A percentile compares a stretch with the other conserved stretches of the same genome.
Evolutionary conservation across 2,329 filamentous ascomycete species (phyloP).

Genomic region (Calonectria honghensis): DNA sequence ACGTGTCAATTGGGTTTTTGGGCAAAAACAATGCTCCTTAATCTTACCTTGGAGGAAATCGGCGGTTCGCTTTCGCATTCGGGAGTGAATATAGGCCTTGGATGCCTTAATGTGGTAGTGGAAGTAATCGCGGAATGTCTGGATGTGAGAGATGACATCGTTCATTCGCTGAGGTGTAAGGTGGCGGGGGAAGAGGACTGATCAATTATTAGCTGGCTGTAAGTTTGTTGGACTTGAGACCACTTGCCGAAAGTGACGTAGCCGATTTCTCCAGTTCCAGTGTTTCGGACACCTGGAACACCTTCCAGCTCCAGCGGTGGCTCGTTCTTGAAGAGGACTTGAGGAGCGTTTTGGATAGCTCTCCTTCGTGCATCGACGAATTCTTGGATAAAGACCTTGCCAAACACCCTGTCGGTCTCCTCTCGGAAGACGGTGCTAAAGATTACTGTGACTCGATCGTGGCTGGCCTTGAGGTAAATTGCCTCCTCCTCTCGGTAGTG

Average conservation of each 20-base stretch:
- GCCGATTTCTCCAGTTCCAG: conserved; percentile 89
- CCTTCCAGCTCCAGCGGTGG: conserved; percentile 93
- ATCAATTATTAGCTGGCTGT: conserved; percentile 45
- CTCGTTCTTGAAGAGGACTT: conserved; percentile 97
- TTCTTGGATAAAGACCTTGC: conserved; percentile 98
- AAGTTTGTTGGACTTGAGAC: not conserved
- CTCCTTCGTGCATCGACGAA: conserved; percentile 97
- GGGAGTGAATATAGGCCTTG: conserved; percentile 98
- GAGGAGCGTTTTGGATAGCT: conserved; percentile 97
- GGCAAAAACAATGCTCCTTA: not conserved
- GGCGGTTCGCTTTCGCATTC: conserved; percentile 97
- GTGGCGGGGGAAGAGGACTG: conserved; percentile 96
- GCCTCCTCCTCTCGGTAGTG: conserved; percentile 99
- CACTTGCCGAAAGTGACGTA: conserved; percentile 95
- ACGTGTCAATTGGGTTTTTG: conserved; percentile 52
- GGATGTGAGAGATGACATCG: conserved; percentile 98
- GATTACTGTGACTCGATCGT: conserved; percentile 98
- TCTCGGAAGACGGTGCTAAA: conserved; percentile 99
- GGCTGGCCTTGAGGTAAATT: conserved; percentile 98
- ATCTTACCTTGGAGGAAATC: conserved; percentile 95
- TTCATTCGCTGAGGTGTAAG: conserved; percentile 91
- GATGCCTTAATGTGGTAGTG: conserved; percentile 99
- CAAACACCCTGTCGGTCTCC: conserved; percentile 97
- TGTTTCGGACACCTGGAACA: conserved; percentile 86
- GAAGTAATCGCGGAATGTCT: conserved; percentile 99